A percentile compares a stretch with the other conserved stretches of the same genome.
Conservation (phyloP, 2,329 filamentous ascomycete species). For the Fusarium zealandicum region DNA sequence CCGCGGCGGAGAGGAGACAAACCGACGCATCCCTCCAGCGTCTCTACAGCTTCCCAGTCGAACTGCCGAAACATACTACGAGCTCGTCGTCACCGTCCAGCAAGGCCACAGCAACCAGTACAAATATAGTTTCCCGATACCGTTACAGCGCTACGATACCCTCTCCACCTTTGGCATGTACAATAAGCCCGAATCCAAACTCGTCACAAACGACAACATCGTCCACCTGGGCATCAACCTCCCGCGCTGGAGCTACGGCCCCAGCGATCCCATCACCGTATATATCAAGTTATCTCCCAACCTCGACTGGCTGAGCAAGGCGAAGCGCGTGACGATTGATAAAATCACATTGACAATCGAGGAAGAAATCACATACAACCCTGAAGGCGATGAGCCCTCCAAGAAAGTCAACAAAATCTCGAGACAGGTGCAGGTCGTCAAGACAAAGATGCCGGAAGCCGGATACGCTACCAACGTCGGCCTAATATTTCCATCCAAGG, state of each 20-base stretch:
- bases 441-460: constrained; percentile 84
- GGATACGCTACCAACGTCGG: constrained; percentile 94
- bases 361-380: constrained; percentile 98
- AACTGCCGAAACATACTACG: constrained; percentile 97
- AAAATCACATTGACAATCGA: constrained; percentile 94
- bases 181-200: constrained; percentile 89
- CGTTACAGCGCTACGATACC: constrained; percentile 92
- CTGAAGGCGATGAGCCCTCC: constrained; percentile 92
- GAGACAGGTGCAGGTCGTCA: constrained; percentile 82
- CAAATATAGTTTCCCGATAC: constrained; percentile 90
- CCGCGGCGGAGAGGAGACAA: constrained; percentile 87
- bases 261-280: constrained; percentile 91
- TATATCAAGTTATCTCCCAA: constrained; percentile 96
- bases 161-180: constrained; percentile 99
- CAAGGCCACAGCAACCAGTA: constrained; percentile 87
- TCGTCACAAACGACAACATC: constrained; percentile 86
- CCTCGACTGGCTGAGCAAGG: constrained; percentile 88
- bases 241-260: constrained; percentile 95
- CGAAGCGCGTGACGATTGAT: constrained; percentile 89
- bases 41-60: constrained; percentile 89
- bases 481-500: constrained; percentile 88
- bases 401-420: constrained; percentile 88
- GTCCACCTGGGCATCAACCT: constrained; percentile 91
- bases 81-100: constrained; percentile 94
- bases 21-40: constrained; percentile 87